Base-by-base conservation (phyloP, 139 green algal species). In the Tetraselmis striata region DNA sequence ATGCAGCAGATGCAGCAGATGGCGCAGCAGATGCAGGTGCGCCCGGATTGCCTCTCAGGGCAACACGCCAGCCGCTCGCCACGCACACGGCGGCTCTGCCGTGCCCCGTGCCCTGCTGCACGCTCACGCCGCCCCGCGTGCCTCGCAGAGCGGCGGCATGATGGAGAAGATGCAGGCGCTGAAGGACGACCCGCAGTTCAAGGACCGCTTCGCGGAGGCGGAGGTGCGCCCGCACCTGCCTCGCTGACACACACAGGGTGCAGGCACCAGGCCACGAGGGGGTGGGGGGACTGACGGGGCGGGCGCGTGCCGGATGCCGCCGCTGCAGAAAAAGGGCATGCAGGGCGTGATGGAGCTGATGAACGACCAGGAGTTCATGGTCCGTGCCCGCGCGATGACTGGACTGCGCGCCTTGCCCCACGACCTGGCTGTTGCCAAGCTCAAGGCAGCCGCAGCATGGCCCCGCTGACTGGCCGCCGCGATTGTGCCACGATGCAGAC, bases 1-100 rank as follows among this genome's bases (percentile, higher is more conserved):
- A 85, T 92, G 84, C 31, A 89, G 83, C 89, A 95, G 80, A 90
- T 94, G 87, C 31, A 85, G 26, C 30, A 92, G 80, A 92, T 91
- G 85, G 81, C 58, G 59, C 23, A 45, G 0, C 29, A 86, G 28
- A 87, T 90, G 86, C 77, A 88, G 30, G n/a, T 59, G 29, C n/a
- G n/a, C n/a, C n/a, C n/a, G n/a, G n/a, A n/a, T n/a, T n/a, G n/a
- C n/a, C n/a, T n/a, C n/a, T n/a, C n/a, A n/a, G n/a, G n/a, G n/a
- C n/a, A n/a, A n/a, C n/a, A n/a, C n/a, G n/a, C n/a, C n/a, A n/a
- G n/a, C n/a, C n/a, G n/a, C n/a, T n/a, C n/a, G n/a, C n/a, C n/a
- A n/a, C n/a, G n/a, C n/a, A n/a, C n/a, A n/a, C n/a, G n/a, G n/a
- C n/a, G n/a, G n/a, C n/a, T n/a, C n/a, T n/a, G n/a, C n/a, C n/a